Percentiles rank a stretch among this genome's conserved stretches.
phyloP scores from a whole-genome alignment of 2,329 filamentous ascomycete species.

The Trichoderma brevicompactum region DNA sequence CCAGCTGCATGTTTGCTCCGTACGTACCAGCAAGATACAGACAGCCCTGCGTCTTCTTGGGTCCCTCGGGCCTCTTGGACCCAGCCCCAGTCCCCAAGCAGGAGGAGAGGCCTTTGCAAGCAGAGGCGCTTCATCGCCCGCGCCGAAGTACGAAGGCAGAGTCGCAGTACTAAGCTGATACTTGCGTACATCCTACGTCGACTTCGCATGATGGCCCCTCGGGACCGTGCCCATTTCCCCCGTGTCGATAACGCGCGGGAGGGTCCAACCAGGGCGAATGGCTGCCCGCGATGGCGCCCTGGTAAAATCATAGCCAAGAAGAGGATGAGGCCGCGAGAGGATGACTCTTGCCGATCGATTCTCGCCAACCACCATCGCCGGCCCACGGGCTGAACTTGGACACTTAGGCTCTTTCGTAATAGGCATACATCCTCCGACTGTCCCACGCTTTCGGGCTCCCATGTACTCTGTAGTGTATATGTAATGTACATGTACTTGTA shows the following conservation, averaged over 20 bases:
- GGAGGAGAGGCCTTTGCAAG: background rate
- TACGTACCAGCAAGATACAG: too few species aligned
- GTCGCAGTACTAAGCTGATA: slow-evolving; percentile 6
- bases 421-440: slow-evolving; percentile 17
- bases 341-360: slow-evolving; percentile 16
- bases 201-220: background rate
- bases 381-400: slow-evolving; percentile 6
- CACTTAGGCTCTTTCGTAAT: slow-evolving; percentile 12
- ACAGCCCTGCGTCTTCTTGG: too few species aligned
- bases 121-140: slow-evolving; percentile 1
- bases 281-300: too few species aligned
- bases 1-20: too few species aligned
- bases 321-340: slow-evolving; percentile 7
- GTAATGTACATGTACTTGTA: slow-evolving; percentile 22
- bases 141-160: background rate
- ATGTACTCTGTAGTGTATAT: slow-evolving; percentile 23
- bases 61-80: too few species aligned
- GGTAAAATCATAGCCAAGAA: background rate
- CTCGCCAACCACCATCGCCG: slow-evolving; percentile 9
- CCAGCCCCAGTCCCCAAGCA: too few species aligned
- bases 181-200: slow-evolving; percentile 2
- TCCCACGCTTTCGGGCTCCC: slow-evolving; percentile 19
- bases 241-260: background rate
- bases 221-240: background rate
- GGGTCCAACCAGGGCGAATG: background rate